A percentile compares a stretch with the other conserved stretches of the same genome.
phyloP scores from a whole-genome alignment of 2,329 filamentous ascomycete species.

The Pyrenochaeta sp. region DNA sequence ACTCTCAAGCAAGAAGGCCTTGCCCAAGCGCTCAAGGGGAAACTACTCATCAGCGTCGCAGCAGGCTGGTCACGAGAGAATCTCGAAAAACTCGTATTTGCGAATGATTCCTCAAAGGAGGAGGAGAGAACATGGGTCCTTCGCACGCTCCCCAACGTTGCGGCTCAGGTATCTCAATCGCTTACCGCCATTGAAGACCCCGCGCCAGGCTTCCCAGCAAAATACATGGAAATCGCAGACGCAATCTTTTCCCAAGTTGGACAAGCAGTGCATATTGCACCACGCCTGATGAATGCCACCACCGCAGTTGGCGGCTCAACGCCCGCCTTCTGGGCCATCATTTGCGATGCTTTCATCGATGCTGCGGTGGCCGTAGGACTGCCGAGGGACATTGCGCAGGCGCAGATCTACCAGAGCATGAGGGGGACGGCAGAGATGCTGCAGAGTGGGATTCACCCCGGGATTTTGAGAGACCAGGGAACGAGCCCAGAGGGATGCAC shows the following conservation, averaged over 20 bases:
- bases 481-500: slow-evolving; percentile 44
- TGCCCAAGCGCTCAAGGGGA: slow-evolving; percentile 51
- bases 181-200: slow-evolving; percentile 47
- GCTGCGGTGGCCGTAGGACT: slow-evolving; percentile 41
- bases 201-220: slow-evolving; percentile 18
- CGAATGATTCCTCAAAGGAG: slow-evolving; percentile 6
- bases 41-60: slow-evolving; percentile 62
- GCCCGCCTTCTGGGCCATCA: slow-evolving; percentile 43
- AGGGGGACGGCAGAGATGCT: slow-evolving; percentile 39
- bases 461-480: slow-evolving; percentile 38
- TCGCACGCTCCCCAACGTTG: slow-evolving; percentile 57
- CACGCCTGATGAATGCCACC: slow-evolving; percentile 35
- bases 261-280: slow-evolving; percentile 27
- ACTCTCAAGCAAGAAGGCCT: slow-evolving; percentile 52
- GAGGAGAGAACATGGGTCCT: slow-evolving; percentile 44
- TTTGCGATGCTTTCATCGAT: slow-evolving; percentile 43
- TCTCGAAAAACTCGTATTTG: slow-evolving; percentile 22
- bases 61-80: slow-evolving; percentile 58
- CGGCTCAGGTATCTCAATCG: slow-evolving; percentile 55
- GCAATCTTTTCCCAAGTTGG: slow-evolving; percentile 37
- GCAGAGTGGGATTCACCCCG: slow-evolving; percentile 38
- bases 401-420: slow-evolving; percentile 46
- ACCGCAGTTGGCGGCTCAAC: slow-evolving; percentile 42
- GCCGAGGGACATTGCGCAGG: slow-evolving; percentile 31
- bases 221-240: slow-evolving; percentile 24